Percentiles rank a stretch among this genome's conserved stretches.
Conservation (phyloP, 768 basidiomycete species). For the Hemileccinum rubropunctum region DNA sequence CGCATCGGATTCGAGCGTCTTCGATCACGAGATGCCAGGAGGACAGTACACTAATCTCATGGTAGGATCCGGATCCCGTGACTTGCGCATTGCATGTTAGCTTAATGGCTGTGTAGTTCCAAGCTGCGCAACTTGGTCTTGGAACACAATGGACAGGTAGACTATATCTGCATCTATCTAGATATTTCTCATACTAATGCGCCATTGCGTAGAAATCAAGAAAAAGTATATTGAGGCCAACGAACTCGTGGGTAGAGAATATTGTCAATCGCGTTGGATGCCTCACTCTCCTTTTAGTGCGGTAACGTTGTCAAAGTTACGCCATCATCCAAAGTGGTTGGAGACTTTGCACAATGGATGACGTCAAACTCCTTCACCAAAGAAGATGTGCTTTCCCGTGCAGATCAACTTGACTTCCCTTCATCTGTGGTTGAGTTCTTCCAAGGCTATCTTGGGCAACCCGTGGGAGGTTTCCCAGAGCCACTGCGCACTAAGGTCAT, state of each 20-base stretch:
- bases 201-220: conserved; percentile 71
- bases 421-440: conserved; percentile 97
- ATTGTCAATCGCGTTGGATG: not conserved
- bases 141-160: conserved; percentile 93
- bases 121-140: conserved; percentile 94
- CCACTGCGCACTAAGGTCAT: conserved; percentile 90
- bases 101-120: conserved; percentile 64
- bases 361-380: conserved; percentile 90
- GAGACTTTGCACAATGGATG: conserved; percentile 99
- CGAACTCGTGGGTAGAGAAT: conserved; percentile 64
- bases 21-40: conserved; percentile 99
- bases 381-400: conserved; percentile 80
- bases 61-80: conserved; percentile 46
- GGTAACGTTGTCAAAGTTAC: conserved; percentile 99
- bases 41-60: conserved; percentile 94
- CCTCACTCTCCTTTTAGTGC: conserved; percentile 50
- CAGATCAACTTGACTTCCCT: conserved; percentile 94
- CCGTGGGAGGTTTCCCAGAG: conserved; percentile 98
- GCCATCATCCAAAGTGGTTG: conserved; percentile 97
- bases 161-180: conserved; percentile 13
- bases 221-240: conserved; percentile 99
- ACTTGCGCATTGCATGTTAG: conserved; percentile 14
- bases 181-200: conserved; percentile 8
- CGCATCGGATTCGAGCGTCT: conserved; percentile 96
- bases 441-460: conserved; percentile 98